Evolutionary conservation across 108 stramenopile genomes (phyloP).

Genomic region (Cyclotella distinguenda): DNA sequence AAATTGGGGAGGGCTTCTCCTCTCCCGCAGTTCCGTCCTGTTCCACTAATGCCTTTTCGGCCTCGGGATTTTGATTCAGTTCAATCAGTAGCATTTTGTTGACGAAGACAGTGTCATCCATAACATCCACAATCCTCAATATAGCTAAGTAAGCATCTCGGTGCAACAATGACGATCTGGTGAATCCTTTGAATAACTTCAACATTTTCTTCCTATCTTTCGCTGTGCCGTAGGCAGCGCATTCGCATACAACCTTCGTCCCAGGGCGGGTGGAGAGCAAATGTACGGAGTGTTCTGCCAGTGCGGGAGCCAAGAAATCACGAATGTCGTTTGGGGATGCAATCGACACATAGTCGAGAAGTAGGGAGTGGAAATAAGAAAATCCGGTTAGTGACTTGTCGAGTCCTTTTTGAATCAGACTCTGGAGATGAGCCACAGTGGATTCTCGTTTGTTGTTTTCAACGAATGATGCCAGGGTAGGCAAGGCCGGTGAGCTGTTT

Average conservation of each 20-base stretch:
- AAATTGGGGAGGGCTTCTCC: slow-evolving; percentile 55
- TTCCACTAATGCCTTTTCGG: slow-evolving; percentile 18
- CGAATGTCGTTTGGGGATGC: slow-evolving; percentile 64
- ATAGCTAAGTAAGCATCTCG: slow-evolving; percentile 91
- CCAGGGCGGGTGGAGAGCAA: slow-evolving; percentile 86
- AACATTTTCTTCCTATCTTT: slow-evolving; percentile 92
- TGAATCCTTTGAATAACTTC: slow-evolving; percentile 91
- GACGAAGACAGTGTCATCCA: slow-evolving; percentile 93
- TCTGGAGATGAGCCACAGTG: slow-evolving; percentile 50
- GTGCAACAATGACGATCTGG: slow-evolving; percentile 79
- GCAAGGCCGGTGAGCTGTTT: slow-evolving; percentile 35
- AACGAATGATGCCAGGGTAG: slow-evolving; percentile 48
- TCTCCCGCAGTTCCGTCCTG: slow-evolving; percentile 9
- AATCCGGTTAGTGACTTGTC: slow-evolving; percentile 83
- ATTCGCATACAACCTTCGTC: slow-evolving; percentile 76
- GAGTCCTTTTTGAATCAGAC: slow-evolving; percentile 76
- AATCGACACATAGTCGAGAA: slow-evolving; percentile 67
- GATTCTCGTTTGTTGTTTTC: slow-evolving; percentile 58
- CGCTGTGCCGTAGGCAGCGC: slow-evolving; percentile 82
- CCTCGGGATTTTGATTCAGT: slow-evolving; percentile 53
- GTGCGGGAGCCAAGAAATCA: slow-evolving; percentile 56
- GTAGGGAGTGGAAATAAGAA: slow-evolving; percentile 81
- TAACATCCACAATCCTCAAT: slow-evolving; percentile 80
- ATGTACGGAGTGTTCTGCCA: slow-evolving; percentile 82
- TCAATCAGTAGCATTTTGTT: slow-evolving; percentile 90